Evolutionary conservation across 139 green algal species (phyloP), one percentile per base, ranked within the genome.

Genomic region (Edaphochlamys debaryana): DNA sequence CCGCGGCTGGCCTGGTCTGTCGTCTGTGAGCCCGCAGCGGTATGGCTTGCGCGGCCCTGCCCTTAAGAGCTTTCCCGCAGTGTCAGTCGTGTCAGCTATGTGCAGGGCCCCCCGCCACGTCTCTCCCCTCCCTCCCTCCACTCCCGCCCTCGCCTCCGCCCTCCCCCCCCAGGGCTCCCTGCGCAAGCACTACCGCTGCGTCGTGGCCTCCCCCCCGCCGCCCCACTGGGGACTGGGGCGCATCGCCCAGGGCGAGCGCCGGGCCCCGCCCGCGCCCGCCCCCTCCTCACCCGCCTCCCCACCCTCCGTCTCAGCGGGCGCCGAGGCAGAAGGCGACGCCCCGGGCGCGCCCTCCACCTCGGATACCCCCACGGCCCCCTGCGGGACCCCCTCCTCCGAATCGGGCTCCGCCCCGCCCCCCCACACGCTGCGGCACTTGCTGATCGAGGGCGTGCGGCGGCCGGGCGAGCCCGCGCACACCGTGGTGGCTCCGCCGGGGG

Each of bases 381-480:
- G 15, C 70, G 79, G 63, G 86, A 89, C 72, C 66, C 62, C 15
- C 86, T 86, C 66, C 70, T 66, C 2, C 83, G 79, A 63, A 42
- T 86, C 17, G 71, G 77, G 29, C 34, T 3, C 0, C 3, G 40
- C 68, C 7, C 79, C 67, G 8, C 50, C 79, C 6, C 22, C 22
- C 1, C 11, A 60, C 38, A 15, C 69, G 30, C 76, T 95, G 86
- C 75, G 90, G 15, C 89, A 96, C 58, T 79, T 86, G n/a, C 56
- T 94, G 71, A 41, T 88, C 23, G 36, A 78, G 76, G 67, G 81
- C 69, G 68, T 85, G 70, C 85, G 85, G 17, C 52, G 23, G 27
- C 38, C 54, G 5, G 89, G 91, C 0, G 82, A 92, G 77, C 80
- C 87, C 42, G 37, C 71, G n/a, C 91, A 93, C 86, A 93, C 89